A percentile compares a stretch with the other conserved stretches of the same genome.
phyloP scores from a whole-genome alignment of 352 stramenopile species.

The Globisporangium yorkense region DNA sequence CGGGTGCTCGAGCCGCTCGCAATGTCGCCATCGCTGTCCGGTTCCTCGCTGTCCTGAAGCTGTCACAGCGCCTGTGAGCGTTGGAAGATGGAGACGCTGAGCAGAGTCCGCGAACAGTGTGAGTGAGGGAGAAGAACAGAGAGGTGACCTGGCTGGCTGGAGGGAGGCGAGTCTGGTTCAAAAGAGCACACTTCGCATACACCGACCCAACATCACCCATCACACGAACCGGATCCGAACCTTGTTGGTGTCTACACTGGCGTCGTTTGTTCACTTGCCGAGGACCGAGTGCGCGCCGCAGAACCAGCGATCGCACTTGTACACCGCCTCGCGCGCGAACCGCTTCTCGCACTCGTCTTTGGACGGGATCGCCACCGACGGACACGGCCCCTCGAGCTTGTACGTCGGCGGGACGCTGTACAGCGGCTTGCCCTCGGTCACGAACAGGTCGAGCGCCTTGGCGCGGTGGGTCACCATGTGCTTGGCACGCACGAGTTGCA shows the following conservation, averaged over 20 bases:
- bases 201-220: too few species aligned
- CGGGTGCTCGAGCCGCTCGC: constrained; percentile 41
- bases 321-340: constrained; percentile 43
- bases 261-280: neutral
- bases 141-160: too few species aligned
- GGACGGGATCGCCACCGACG: constrained; percentile 42
- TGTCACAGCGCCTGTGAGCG: too few species aligned
- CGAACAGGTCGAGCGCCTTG: constrained; percentile 49
- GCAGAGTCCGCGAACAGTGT: too few species aligned
- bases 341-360: constrained; percentile 34
- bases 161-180: too few species aligned
- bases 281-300: constrained; percentile 40
- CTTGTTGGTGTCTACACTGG: too few species aligned
- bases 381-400: constrained; percentile 38
- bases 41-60: neutral
- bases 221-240: too few species aligned
- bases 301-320: constrained; percentile 77
- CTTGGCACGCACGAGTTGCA: constrained; percentile 44
- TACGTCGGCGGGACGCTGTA: constrained; percentile 38
- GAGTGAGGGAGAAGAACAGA: too few species aligned
- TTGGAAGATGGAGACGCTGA: too few species aligned
- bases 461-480: constrained; percentile 62
- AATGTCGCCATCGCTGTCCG: neutral
- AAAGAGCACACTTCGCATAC: too few species aligned
- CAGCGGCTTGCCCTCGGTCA: constrained; percentile 34